Percentiles rank a stretch among this genome's conserved stretches.
Evolutionary conservation across 805 yeast genomes (phyloP).

Genomic region (Candida coquimbonensis): DNA sequence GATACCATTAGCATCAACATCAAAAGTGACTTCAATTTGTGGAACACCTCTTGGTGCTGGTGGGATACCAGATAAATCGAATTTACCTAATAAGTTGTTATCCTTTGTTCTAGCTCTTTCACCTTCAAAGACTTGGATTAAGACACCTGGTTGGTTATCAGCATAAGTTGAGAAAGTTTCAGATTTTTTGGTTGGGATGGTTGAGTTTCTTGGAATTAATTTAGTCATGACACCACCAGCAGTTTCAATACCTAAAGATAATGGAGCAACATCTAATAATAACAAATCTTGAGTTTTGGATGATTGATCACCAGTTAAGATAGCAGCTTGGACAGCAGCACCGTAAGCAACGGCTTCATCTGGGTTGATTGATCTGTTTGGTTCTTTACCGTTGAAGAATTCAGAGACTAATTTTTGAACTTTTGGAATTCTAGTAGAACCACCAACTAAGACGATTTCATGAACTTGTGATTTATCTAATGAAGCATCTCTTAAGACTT

Average conservation of each 20-base stretch:
- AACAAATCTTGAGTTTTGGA: slow-evolving; percentile 93
- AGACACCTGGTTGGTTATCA: slow-evolving; percentile 98
- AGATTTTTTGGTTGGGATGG: slow-evolving; percentile 92
- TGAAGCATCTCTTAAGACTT: slow-evolving; percentile 86
- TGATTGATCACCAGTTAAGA: slow-evolving; percentile 91
- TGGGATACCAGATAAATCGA: slow-evolving; percentile 93
- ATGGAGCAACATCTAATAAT: slow-evolving; percentile 94
- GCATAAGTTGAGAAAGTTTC: slow-evolving; percentile 95
- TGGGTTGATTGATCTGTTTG: slow-evolving; percentile 93
- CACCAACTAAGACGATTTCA: slow-evolving; percentile 95
- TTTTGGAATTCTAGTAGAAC: slow-evolving; percentile 97
- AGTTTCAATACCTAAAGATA: slow-evolving; percentile 95
- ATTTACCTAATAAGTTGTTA: slow-evolving; percentile 94
- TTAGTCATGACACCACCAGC: slow-evolving; percentile 99
- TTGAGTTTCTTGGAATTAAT: slow-evolving; percentile 38
- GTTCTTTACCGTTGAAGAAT: slow-evolving; percentile 96
- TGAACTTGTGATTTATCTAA: slow-evolving; percentile 83
- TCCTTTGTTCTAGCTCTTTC: slow-evolving; percentile 95
- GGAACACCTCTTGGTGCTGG: slow-evolving; percentile 99
- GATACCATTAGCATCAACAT: slow-evolving; percentile 95
- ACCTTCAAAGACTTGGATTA: slow-evolving; percentile 97
- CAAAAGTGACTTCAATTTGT: slow-evolving; percentile 95
- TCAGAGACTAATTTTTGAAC: slow-evolving; percentile 92
- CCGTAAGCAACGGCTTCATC: slow-evolving; percentile 99
- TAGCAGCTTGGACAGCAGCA: slow-evolving; percentile 98